Evolutionary conservation across 768 basidiomycete genomes (phyloP), one percentile per base, ranked within the genome.

Genomic region (Tulasnella sp.): DNA sequence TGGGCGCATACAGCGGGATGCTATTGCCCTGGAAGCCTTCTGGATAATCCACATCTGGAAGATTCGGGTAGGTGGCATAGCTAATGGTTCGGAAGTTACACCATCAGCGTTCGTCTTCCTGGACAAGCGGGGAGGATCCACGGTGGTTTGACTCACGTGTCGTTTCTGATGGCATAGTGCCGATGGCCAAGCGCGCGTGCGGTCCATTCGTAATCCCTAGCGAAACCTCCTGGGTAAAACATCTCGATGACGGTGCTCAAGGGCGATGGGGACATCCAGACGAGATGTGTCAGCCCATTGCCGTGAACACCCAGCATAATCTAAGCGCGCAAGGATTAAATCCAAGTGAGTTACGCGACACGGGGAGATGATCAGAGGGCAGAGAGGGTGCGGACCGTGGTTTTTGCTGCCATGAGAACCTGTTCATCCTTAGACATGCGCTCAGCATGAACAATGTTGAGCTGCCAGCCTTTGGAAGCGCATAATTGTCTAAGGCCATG

Each of bases 11-110:
- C 0, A 86, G 83, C 2, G 88, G 88, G 59, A 93, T 93, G 34
- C 74, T 71, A n/a, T 78, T 75, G 43, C 83, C 82, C 66, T 93
- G 90, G 74, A 93, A 93, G 24, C 86, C 88, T 7, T 89, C 83
- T 0, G 89, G 89, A 65, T 91, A 91, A n/a, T 70, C 67, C 0
- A 86, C 81, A 21, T 26, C 79, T 72, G 71, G 82, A 61, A 73
- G 70, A 21, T 81, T 76, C 15, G 76, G 76, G 50, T 73, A 66
- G 23, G 78, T 73, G 61, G 75, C 72, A n/a, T 70, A 71, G 29
- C 72, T 70, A 60, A 38, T 38, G 7, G 34, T 38, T 5, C 7
- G 15, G 34, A 7, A 15, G 15, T 38, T 15, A 38, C 17, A 56
- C 26, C 41, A 43, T 10, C 17, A 44, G 54, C 54, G 23, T 53